phyloP scores from a whole-genome alignment of 140 eudicot genomes.

The Senecio squalidus region DNA sequence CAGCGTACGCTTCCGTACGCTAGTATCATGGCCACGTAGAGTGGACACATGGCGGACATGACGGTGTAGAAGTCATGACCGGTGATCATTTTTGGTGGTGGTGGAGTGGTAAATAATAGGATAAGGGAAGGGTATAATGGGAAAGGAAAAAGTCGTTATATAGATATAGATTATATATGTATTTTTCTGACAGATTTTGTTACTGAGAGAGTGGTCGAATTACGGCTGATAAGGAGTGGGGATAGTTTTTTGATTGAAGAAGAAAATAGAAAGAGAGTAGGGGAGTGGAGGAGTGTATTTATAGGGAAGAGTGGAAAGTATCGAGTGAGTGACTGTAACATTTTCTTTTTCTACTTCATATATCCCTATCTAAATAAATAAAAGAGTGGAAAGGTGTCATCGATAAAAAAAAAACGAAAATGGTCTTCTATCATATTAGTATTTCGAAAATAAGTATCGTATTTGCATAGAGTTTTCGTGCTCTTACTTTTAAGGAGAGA shows the following conservation, averaged over 20 bases:
- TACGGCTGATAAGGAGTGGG: constrained; percentile 18
- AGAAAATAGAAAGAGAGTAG: constrained; percentile 1
- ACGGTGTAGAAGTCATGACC: constrained; percentile 87
- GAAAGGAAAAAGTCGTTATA: constrained; percentile 18
- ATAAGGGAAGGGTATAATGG: not conserved
- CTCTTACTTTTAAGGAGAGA: too few relatives aligned
- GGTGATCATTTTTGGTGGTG: constrained; percentile 46
- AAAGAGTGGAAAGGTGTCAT: too few relatives aligned
- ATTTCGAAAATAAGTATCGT: too few relatives aligned
- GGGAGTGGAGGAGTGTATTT: not conserved
- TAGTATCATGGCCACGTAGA: constrained; percentile 90
- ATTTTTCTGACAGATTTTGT: constrained; percentile 19
- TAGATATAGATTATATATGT: not conserved
- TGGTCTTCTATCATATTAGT: too few relatives aligned
- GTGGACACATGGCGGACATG: constrained; percentile 71
- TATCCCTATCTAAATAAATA: too few relatives aligned
- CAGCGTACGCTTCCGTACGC: constrained; percentile 95
- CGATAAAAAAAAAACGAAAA: too few relatives aligned
- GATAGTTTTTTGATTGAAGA: not conserved
- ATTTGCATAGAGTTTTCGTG: too few relatives aligned
- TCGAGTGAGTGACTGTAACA: not conserved
- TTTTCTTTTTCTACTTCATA: too few relatives aligned
- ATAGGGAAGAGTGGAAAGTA: constrained; percentile 1
- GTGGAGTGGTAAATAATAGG: not conserved
- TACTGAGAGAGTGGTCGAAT: constrained; percentile 21